Conservation (phyloP, 2,329 filamentous ascomycete genomes). For the Neofusicoccum cordaticola region DNA sequence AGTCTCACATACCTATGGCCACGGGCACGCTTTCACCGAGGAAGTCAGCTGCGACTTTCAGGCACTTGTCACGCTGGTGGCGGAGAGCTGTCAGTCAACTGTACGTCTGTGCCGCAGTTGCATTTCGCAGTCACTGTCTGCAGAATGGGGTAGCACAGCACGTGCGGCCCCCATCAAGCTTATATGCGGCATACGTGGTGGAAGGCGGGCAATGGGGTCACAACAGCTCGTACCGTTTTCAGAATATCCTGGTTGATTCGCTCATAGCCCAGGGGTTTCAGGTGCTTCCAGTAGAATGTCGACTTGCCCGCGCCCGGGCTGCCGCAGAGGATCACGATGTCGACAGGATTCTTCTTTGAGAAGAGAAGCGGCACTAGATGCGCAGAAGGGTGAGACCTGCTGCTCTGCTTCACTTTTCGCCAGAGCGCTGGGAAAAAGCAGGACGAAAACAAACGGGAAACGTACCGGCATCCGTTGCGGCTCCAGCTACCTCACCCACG, state of each 20-base stretch:
- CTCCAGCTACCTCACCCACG: slow-evolving; percentile 31
- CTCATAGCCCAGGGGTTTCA: slow-evolving; percentile 76
- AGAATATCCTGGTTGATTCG: slow-evolving; percentile 88
- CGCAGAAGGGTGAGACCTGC: background rate
- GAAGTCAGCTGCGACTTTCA: slow-evolving; percentile 68
- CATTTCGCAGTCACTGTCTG: slow-evolving; percentile 14
- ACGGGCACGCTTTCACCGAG: slow-evolving; percentile 67
- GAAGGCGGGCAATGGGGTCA: slow-evolving; percentile 16
- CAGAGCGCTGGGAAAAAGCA: background rate
- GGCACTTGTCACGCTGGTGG: slow-evolving; percentile 56
- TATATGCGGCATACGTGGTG: slow-evolving; percentile 4
- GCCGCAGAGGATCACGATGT: slow-evolving; percentile 83
- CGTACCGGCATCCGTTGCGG: slow-evolving; percentile 36
- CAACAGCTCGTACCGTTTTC: slow-evolving; percentile 58
- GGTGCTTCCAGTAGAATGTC: slow-evolving; percentile 76
- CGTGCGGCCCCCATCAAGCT: slow-evolving; percentile 22
- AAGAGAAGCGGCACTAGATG: slow-evolving; percentile 35
- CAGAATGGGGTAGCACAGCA: slow-evolving; percentile 20
- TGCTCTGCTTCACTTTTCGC: background rate
- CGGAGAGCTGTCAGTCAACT: slow-evolving; percentile 31
- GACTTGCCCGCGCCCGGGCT: slow-evolving; percentile 90
- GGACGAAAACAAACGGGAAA: background rate
- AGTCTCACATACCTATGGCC: slow-evolving; percentile 66
- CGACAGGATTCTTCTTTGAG: slow-evolving; percentile 62
- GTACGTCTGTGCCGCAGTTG: slow-evolving; percentile 16